These are phyloP conservation scores for Geoglossum glabrum DNA, from an alignment of 495 filamentous ascomycete species.

Conservation along the genomic window DNA sequence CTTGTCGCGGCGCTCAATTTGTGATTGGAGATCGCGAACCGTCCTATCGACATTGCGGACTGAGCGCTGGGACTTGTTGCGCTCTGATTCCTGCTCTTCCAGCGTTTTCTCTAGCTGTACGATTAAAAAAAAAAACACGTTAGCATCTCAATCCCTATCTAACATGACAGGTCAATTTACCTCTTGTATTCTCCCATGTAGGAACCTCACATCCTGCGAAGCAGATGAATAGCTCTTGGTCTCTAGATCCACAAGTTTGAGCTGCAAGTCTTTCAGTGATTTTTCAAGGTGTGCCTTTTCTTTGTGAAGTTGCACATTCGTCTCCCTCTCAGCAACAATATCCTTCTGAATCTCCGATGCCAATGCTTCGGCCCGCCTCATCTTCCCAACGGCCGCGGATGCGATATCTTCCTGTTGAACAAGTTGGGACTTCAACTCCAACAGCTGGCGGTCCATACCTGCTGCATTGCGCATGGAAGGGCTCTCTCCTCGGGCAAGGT, in stretches of 20 bases:
- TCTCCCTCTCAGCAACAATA: slow-evolving; percentile 73
- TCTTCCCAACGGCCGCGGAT: slow-evolving; percentile 84
- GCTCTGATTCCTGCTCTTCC: slow-evolving; percentile 61
- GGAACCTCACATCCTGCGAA: slow-evolving; percentile 85
- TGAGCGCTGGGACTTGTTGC: slow-evolving; percentile 60
- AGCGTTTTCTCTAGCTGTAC: slow-evolving; percentile 74
- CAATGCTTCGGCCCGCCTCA: slow-evolving; percentile 87
- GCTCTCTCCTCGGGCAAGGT: slow-evolving; percentile 67
- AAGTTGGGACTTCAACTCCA: slow-evolving; percentile 74
- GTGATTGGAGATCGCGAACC: slow-evolving; percentile 79
- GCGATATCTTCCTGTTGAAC: slow-evolving; percentile 91
- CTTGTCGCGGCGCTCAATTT: slow-evolving; percentile 85
- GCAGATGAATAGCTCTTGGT: slow-evolving; percentile 90
- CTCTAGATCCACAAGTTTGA: slow-evolving; percentile 78
- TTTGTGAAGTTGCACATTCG: slow-evolving; percentile 65
- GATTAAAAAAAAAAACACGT: slow-evolving; percentile 6
- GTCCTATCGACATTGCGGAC: slow-evolving; percentile 87
- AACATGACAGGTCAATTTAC: slow-evolving; percentile 28
- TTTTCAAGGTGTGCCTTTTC: slow-evolving; percentile 87
- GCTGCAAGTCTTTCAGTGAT: slow-evolving; percentile 72
- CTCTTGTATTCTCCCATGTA: slow-evolving; percentile 90
- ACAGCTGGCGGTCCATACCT: slow-evolving; percentile 67
- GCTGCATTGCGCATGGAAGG: slow-evolving; percentile 86
- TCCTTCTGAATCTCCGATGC: slow-evolving; percentile 85
- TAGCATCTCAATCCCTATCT: not conserved